Percentiles rank a stretch among this genome's conserved stretches.
Evolutionary conservation across 306 rosid genomes (phyloP).

Genomic region (Cicer yamashitae): DNA sequence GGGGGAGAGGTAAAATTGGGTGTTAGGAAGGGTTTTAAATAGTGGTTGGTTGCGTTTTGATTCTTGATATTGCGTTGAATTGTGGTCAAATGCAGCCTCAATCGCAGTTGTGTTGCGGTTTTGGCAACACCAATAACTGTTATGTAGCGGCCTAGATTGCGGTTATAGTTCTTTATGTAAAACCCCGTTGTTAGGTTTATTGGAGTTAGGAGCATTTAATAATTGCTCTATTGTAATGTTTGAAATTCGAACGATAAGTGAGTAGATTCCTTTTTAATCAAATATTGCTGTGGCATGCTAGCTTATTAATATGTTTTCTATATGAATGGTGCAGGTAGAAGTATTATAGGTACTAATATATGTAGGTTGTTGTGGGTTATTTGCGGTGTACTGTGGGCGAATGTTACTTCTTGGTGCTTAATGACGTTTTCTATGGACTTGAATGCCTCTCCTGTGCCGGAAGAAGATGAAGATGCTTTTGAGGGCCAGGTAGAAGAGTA

Average conservation of each 20-base stretch:
- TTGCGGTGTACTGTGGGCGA: conserved; percentile 40
- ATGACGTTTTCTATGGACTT: conserved; percentile 90
- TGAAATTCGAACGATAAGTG: conserved; percentile 20
- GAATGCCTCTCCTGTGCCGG: conserved; percentile 93
- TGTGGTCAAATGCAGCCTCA: too few relatives aligned
- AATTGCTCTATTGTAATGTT: conserved; percentile 11
- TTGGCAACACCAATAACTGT: too few relatives aligned
- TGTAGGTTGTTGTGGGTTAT: conserved; percentile 37
- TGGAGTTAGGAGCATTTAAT: conserved; percentile 25
- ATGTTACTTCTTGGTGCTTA: conserved; percentile 58
- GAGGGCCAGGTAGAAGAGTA: conserved; percentile 66
- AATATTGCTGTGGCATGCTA: background rate
- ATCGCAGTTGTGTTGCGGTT: too few relatives aligned
- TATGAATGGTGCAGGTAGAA: conserved; percentile 48
- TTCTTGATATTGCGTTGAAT: too few relatives aligned
- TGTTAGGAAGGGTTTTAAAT: background rate
- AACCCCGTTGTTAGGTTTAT: conserved; percentile 9
- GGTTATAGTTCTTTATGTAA: too few relatives aligned
- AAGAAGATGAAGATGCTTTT: conserved; percentile 83
- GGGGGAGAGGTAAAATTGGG: background rate
- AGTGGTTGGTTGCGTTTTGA: too few relatives aligned
- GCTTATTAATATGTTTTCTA: conserved; percentile 35
- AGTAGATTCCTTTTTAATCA: background rate
- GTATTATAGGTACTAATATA: background rate
- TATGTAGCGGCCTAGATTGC: too few relatives aligned